phyloP scores from a whole-genome alignment of 805 yeast genomes.

The Monosporozyma solicola region DNA sequence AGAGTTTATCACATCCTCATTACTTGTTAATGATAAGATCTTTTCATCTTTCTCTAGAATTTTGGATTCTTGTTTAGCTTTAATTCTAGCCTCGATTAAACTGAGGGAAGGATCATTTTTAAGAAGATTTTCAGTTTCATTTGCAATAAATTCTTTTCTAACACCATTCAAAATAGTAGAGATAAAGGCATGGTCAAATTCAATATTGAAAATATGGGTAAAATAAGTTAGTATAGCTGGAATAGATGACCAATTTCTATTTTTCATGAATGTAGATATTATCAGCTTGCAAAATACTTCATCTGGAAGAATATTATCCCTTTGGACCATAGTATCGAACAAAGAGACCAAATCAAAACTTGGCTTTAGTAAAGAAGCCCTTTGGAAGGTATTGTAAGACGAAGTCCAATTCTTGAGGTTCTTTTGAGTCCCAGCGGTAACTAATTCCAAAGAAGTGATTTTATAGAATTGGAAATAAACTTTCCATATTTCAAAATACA shows the following conservation, averaged over 20 bases:
- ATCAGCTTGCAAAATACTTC: slow-evolving; percentile 10
- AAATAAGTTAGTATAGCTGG: slow-evolving; percentile 16
- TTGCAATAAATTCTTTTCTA: slow-evolving; percentile 12
- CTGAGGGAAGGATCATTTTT: not conserved
- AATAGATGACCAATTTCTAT: slow-evolving; percentile 19
- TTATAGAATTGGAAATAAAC: slow-evolving; percentile 16
- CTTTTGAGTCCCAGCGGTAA: slow-evolving; percentile 5
- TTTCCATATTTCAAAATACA: slow-evolving; percentile 30
- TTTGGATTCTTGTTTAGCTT: slow-evolving; percentile 1
- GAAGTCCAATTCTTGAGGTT: slow-evolving; percentile 6
- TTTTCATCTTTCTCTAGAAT: slow-evolving; percentile 2
- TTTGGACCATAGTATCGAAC: slow-evolving; percentile 12
- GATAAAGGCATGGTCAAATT: slow-evolving; percentile 3
- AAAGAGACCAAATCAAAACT: slow-evolving; percentile 2
- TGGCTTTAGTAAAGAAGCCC: not conserved
- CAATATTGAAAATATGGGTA: slow-evolving; percentile 11
- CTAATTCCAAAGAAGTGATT: slow-evolving; percentile 7
- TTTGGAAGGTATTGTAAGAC: slow-evolving; percentile 7
- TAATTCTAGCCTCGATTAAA: not conserved
- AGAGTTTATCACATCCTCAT: not conserved
- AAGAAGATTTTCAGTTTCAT: not conserved
- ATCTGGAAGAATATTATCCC: slow-evolving; percentile 19
- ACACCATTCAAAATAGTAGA: slow-evolving; percentile 17
- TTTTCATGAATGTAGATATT: slow-evolving; percentile 13
- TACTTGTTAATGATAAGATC: not conserved